Percentiles rank a stretch among this genome's conserved stretches.
These are phyloP conservation scores for Plectosphaerella sp. DNA, from an alignment of 2,329 filamentous ascomycete species.

Conservation along the genomic window DNA sequence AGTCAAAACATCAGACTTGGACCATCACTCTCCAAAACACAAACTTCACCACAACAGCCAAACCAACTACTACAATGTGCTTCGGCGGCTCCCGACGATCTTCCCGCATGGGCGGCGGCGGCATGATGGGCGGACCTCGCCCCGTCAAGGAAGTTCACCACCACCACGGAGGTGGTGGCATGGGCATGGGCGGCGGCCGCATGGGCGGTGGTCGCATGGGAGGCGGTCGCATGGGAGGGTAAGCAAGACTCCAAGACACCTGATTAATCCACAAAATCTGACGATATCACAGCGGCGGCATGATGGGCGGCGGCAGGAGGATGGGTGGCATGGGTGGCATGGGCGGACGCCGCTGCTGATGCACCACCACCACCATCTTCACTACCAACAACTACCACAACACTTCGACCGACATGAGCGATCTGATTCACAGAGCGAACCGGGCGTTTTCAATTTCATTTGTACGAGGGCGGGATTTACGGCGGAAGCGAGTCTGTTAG, in stretches of 20 bases:
- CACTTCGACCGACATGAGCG: not conserved
- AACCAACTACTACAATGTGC: not conserved
- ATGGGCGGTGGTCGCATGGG: not conserved
- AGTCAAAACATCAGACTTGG: not conserved
- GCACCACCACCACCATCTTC: not conserved
- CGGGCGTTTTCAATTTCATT: not conserved
- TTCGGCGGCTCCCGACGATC: not conserved
- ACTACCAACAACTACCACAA: not conserved
- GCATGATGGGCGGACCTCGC: not conserved
- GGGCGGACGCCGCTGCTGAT: not conserved
- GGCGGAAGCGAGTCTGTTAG: not conserved
- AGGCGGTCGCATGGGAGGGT: not conserved
- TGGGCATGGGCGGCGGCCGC: not conserved
- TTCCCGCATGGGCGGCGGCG: not conserved
- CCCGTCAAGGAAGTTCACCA: not conserved
- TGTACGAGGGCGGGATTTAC: not conserved
- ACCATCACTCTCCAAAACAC: not conserved
- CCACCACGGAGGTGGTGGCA: not conserved
- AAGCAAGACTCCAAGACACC: too few species aligned
- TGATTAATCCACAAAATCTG: too few species aligned
- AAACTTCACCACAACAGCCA: not conserved
- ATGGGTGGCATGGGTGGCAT: not conserved
- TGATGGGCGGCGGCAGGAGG: not conserved
- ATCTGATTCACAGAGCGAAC: not conserved
- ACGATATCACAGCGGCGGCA: not conserved